Base-by-base conservation (phyloP, 2,329 filamentous ascomycete species). In the Cladosporium sp. region DNA sequence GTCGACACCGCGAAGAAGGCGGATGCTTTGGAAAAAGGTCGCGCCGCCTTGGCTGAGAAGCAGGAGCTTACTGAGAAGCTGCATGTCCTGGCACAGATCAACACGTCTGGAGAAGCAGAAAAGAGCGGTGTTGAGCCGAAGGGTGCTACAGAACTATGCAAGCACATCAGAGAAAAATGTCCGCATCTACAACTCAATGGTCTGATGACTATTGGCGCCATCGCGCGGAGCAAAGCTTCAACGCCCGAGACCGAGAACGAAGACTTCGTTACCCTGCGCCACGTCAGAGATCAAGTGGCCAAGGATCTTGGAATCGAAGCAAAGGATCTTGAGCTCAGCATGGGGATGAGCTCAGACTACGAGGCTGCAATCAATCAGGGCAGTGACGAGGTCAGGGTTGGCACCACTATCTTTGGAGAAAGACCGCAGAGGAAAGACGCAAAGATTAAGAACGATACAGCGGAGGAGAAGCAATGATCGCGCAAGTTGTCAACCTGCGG, bases 311-410 rank as follows among this genome's bases (percentile, higher is more conserved):
- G 82, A 0, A 71, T 87, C 49, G 76, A 81, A 18, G 76, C 82
- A 18, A 79, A 81, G n/a, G 83, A 84, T 67, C 76, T 97, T 72
- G 93, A 97, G 82, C 78, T 98, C 79, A 97, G 93, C 79, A 99
- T 99, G 94, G 94, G 94, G 7, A 99, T 99, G 95, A 97, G 93
- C 76, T 88, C 92, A 74, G 95, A 99, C 78, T 99, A 94, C 77
- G 93, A 97, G 81, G 91, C 89, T 8, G 95, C 95, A 0, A 89
- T 98, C 74, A 80, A 79, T 14, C 82, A 92, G 82, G 95, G 95
- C 0, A 97, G 93, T 79, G 85, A 87, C 71, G 93, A 98, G 83
- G 93, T 99, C 6, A 86, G 95, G 66, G 88, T 99, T 10, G 95
- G 95, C 1, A 98, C 92, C 75, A 94, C 91, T 1, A 97, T 99